Evolutionary conservation across 768 basidiomycete species (phyloP), one percentile per base, ranked within the genome.

Genomic region (Hortiboletus flavorubellus): DNA sequence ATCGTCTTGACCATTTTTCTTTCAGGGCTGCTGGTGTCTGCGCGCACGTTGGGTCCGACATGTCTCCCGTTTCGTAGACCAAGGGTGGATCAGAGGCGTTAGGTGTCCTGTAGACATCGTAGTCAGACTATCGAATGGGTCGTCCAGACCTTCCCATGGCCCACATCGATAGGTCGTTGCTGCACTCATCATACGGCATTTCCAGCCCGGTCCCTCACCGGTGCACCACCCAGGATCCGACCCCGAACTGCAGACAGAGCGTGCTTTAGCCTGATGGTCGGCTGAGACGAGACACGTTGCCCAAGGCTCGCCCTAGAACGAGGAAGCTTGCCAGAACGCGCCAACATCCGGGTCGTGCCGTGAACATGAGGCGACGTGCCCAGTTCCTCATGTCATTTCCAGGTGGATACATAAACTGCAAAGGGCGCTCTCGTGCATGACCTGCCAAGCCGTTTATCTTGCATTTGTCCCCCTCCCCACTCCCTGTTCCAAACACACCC

Each of bases 351-450:
- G 51, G 29, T 48, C 60, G 49, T 49, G 64, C 64, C 58, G 51
- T 47, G 38, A 52, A 63, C 70, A 73, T 43, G 70, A 72, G 70
- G 70, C 66, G 54, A 51, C 23, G 49, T 61, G 59, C 49, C 67
- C 59, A 31, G 53, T 53, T 39, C 66, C 64, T 49, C 70, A 63
- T 72, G 70, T 59, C 49, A 16, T 41, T 54, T 55, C 55, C 51
- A 58, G 31, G 38, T 33, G 39, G 41, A 43, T 72, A 70, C 68
- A 67, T 64, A 69, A 61, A 60, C 57, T 55, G 56, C 49, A 37
- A 53, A 59, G 51, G 53, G 40, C 14, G 9, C 33, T 46, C 9
- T 34, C 42, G 39, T 49, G 45, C 34, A 58, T 26, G 46, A 46
- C 42, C 44, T 51, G 33, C 45, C 37, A 39, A 48, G 47, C 55